Evolutionary conservation across 305 asterid species (phyloP), one percentile per base, ranked within the genome.

Genomic region (Vinca major): DNA sequence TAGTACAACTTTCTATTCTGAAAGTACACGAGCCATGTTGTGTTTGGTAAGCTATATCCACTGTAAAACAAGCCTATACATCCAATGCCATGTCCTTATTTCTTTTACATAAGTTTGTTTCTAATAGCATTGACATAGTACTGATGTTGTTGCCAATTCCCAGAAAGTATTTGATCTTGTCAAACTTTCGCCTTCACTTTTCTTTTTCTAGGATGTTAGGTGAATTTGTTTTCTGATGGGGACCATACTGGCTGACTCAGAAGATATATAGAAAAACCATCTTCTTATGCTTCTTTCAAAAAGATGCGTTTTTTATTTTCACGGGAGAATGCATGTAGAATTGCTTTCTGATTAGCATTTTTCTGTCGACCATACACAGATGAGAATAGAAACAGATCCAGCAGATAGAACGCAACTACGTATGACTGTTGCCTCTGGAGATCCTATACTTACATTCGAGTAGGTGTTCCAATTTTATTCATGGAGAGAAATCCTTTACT

Each of bases 301-400:
- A 60, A 49, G 50, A 48, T 48, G 9, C 21, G 10, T 33, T 48
- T 50, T 54, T 39, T 39, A 26, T 11, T 56, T 9, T 16, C 33
- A 2, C 53, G 0, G 19, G 3, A 19, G 45, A 36, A n/a, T 14
- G 2, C 14, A 3, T 52, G 10, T 53, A 8, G 11, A n/a, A 9
- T 19, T 47, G 4, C 2, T 6, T 5, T 72, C 39, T 39, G 62
- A 57, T 33, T 14, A 19, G 36, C 19, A 63, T 26, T 60, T 65
- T 11, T 78, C 51, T 17, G 43, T 78, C 62, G 67, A 62, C 49
- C 67, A 62, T 58, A 66, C 48, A 58, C 88, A 94, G 99, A 66
- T 83, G 77, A 84, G 99, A 86, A 84, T 94, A 74, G 99, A 94
- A 87, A 94, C 99, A 21, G 99, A 94, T 83, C 97, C 99, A 68